Percentiles rank a stretch among this genome's conserved stretches.
Conservation (phyloP, 2,329 filamentous ascomycete genomes). For the Microdochium nivale region DNA sequence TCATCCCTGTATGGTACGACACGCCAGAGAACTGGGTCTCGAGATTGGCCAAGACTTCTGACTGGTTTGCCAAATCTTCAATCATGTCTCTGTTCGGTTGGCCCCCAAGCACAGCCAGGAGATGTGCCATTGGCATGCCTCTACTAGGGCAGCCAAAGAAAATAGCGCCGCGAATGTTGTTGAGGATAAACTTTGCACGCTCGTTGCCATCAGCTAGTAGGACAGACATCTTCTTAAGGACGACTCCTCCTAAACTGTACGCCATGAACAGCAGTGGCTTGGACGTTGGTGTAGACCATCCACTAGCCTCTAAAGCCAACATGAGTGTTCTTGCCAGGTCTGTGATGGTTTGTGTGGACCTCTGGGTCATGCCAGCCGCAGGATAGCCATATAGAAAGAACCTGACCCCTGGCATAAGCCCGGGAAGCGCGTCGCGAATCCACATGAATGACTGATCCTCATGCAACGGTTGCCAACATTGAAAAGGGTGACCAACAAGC, state of each 20-base stretch:
- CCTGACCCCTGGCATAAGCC: conserved; percentile 7
- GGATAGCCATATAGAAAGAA: conserved; percentile 15
- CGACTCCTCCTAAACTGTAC: conserved; percentile 17
- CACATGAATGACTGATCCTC: conserved; percentile 15
- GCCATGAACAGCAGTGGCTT: conserved; percentile 16
- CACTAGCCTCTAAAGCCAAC: conserved; percentile 6
- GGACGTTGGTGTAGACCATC: conserved; percentile 6
- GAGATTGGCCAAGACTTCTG: conserved; percentile 5
- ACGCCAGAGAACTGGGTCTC: conserved; percentile 9
- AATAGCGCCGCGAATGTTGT: conserved; percentile 8
- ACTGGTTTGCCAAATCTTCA: conserved; percentile 4
- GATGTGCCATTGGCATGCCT: conserved; percentile 12
- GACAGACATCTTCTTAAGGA: conserved; percentile 13
- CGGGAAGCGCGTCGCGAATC: conserved; percentile 15
- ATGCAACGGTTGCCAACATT: conserved; percentile 13
- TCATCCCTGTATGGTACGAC: conserved; percentile 1
- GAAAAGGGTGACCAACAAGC: conserved; percentile 13
- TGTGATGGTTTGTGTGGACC: conserved; percentile 12
- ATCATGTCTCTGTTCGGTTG: conserved; percentile 9
- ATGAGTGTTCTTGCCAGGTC: conserved; percentile 12
- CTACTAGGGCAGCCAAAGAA: conserved; percentile 15
- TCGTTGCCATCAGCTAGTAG: conserved; percentile 5
- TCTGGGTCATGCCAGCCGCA: not conserved
- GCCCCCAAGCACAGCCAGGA: conserved; percentile 9
- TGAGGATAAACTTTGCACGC: conserved; percentile 1